phyloP scores from a whole-genome alignment of 306 rosid species.

The Malus fusca region DNA sequence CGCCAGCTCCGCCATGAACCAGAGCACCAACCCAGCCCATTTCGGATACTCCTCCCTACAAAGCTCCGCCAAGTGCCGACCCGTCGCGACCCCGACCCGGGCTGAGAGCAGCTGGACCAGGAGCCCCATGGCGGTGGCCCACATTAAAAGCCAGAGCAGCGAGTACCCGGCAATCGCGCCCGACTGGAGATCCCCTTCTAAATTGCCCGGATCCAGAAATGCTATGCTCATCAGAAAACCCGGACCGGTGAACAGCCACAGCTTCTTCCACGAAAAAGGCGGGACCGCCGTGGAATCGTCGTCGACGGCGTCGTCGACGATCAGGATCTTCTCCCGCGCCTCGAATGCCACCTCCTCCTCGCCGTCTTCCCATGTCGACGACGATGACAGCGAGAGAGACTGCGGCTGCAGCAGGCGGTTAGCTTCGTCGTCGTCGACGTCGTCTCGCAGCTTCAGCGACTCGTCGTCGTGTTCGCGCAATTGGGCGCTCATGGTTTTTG shows the following conservation, averaged over 20 bases:
- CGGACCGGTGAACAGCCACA: conserved; percentile 78
- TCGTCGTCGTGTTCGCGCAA: conserved; percentile 18
- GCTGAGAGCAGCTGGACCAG: conserved; percentile 67
- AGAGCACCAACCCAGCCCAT: conserved; percentile 60
- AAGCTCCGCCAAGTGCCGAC: conserved; percentile 74
- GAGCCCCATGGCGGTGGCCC: conserved; percentile 81
- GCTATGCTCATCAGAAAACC: conserved; percentile 93
- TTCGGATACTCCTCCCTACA: conserved; percentile 73
- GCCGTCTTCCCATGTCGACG: conserved; percentile 1
- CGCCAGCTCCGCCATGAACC: conserved; percentile 95
- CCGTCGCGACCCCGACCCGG: conserved; percentile 72
- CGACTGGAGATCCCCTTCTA: conserved; percentile 85
- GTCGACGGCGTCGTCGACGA: conserved; percentile 24
- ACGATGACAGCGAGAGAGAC: neutral
- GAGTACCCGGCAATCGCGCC: conserved; percentile 89
- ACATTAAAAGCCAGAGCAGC: conserved; percentile 68
- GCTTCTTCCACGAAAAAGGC: conserved; percentile 74
- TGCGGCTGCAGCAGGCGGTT: conserved; percentile 37
- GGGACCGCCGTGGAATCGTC: conserved; percentile 24
- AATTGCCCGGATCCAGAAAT: conserved; percentile 83
- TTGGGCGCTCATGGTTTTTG: conserved; percentile 33
- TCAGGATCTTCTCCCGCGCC: conserved; percentile 62
- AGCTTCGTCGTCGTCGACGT: conserved; percentile 43
- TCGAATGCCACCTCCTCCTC: conserved; percentile 60
- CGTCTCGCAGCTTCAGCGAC: neutral